These are phyloP conservation scores for Lachnellula subtilissima DNA, from an alignment of 2,329 filamentous ascomycete genomes.

Conservation along the genomic window DNA sequence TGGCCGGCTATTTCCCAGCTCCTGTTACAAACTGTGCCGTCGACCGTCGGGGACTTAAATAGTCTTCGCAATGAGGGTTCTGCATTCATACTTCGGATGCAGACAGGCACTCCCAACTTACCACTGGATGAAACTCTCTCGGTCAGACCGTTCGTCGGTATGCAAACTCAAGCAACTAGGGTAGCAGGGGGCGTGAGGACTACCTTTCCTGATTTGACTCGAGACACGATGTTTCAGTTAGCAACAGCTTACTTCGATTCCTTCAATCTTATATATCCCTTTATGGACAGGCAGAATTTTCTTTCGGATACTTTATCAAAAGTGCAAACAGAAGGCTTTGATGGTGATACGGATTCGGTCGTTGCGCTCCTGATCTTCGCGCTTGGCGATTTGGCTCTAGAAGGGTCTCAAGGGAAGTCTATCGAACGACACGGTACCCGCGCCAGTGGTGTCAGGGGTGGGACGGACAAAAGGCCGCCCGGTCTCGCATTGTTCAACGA, in stretches of 20 bases:
- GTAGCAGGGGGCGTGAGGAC: slow-evolving; percentile 21
- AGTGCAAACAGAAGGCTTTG: slow-evolving; percentile 45
- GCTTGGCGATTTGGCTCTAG: slow-evolving; percentile 53
- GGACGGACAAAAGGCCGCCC: slow-evolving; percentile 45
- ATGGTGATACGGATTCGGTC: slow-evolving; percentile 45
- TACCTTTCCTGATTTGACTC: slow-evolving; percentile 36
- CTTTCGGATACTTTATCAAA: slow-evolving; percentile 41
- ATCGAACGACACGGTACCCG: slow-evolving; percentile 41
- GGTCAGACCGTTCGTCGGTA: slow-evolving; percentile 26
- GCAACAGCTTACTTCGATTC: slow-evolving; percentile 54
- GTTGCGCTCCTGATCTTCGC: slow-evolving; percentile 54
- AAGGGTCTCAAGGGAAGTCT: slow-evolving; percentile 43
- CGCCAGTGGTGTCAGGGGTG: slow-evolving; percentile 49
- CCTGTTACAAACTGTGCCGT: slow-evolving; percentile 33
- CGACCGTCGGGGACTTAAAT: slow-evolving; percentile 32
- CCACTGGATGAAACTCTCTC: slow-evolving; percentile 24
- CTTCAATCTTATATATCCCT: slow-evolving; percentile 54
- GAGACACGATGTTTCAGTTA: slow-evolving; percentile 46
- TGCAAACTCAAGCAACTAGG: slow-evolving; percentile 30
- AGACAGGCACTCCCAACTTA: slow-evolving; percentile 21
- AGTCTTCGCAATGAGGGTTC: slow-evolving; percentile 35
- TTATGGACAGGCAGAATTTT: slow-evolving; percentile 54
- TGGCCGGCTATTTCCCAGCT: slow-evolving; percentile 43
- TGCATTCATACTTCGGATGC: slow-evolving; percentile 32
- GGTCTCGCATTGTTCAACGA: slow-evolving; percentile 59